phyloP scores from a whole-genome alignment of 257 asterid species.

The Capsicum rhomboideum region DNA sequence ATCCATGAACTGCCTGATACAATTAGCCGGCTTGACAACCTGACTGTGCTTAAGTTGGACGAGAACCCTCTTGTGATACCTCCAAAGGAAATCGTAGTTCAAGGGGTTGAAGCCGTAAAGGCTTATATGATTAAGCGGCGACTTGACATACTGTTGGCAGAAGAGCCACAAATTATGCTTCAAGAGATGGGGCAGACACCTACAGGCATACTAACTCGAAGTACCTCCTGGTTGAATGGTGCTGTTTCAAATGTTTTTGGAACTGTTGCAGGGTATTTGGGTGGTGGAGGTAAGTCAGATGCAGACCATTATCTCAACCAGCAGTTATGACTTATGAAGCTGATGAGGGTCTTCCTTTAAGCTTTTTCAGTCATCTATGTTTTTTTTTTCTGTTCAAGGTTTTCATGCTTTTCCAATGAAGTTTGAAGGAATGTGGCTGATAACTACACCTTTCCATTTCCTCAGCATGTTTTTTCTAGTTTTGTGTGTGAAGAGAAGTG shows the following conservation, averaged over 20 bases:
- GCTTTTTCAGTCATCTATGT: neutral
- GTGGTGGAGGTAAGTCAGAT: conserved; percentile 29
- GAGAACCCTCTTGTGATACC: conserved; percentile 80
- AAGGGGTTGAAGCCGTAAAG: conserved; percentile 65
- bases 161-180: conserved; percentile 26
- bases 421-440: neutral
- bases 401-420: neutral
- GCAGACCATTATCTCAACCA: conserved; percentile 54
- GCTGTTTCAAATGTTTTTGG: conserved; percentile 45
- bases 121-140: conserved; percentile 55
- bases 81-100: conserved; percentile 56
- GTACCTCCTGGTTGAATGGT: conserved; percentile 68
- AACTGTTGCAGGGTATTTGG: conserved; percentile 51
- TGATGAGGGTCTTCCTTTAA: neutral
- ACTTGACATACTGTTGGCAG: conserved; percentile 48
- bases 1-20: conserved; percentile 65
- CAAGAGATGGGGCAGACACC: conserved; percentile 31
- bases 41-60: conserved; percentile 55
- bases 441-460: neutral
- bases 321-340: conserved; percentile 34
- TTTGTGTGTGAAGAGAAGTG: too few relatives aligned
- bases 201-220: conserved; percentile 37
- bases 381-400: neutral
- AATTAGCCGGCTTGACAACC: conserved; percentile 51
- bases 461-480: too few relatives aligned